phyloP scores from a whole-genome alignment of 805 yeast species.

The Candida saitoana region DNA sequence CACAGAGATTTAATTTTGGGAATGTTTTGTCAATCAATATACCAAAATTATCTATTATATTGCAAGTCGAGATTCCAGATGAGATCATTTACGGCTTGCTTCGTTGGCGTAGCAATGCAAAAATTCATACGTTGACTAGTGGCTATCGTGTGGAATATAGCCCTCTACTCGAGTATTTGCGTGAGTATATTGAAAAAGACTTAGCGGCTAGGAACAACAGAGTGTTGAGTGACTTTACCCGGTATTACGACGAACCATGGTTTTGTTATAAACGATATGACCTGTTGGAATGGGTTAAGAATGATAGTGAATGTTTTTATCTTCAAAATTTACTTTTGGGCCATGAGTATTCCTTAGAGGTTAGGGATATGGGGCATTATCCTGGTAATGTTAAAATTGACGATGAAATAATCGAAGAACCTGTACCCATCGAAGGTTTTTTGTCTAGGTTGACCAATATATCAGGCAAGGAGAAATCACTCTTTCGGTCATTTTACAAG shows the following conservation, averaged over 20 bases:
- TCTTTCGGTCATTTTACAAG: conserved; percentile 42
- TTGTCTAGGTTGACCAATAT: conserved; percentile 52
- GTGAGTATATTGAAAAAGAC: conserved; percentile 31
- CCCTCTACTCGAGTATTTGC: conserved; percentile 34
- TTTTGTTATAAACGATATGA: conserved; percentile 65
- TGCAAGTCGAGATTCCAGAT: conserved; percentile 48
- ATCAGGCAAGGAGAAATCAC: conserved; percentile 37
- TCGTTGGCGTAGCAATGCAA: conserved; percentile 8
- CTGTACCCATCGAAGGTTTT: conserved; percentile 80
- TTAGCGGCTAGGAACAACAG: conserved; percentile 15
- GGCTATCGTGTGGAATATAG: conserved; percentile 25
- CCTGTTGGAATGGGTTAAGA: conserved; percentile 52
- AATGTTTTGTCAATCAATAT: conserved; percentile 33
- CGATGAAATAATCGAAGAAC: conserved; percentile 40
- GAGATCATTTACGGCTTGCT: conserved; percentile 19
- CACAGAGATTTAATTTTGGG: conserved; percentile 35
- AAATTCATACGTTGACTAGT: conserved; percentile 8
- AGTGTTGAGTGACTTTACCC: conserved; percentile 5
- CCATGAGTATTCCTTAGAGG: conserved; percentile 51
- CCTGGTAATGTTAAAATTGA: conserved; percentile 21
- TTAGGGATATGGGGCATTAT: conserved; percentile 46
- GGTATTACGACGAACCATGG: conserved; percentile 34
- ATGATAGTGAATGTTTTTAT: conserved; percentile 25
- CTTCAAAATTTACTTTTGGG: conserved; percentile 29
- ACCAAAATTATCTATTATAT: conserved; percentile 42